These are phyloP conservation scores for Oenanthe sinensis DNA, from an alignment of 129 eudicot genomes.

Conservation along the genomic window DNA sequence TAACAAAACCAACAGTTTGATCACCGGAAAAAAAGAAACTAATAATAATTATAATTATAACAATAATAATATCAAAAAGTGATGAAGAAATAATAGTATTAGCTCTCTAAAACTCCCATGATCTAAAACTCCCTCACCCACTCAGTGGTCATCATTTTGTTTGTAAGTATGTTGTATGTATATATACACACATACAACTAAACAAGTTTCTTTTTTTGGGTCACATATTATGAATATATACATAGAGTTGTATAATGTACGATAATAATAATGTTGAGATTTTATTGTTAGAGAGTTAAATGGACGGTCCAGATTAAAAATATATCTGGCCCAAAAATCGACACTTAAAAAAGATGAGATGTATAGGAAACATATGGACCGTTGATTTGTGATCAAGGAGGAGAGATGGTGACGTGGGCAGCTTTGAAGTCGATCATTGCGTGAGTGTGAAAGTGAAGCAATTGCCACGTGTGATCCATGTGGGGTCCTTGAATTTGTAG, in stretches of 20 bases:
- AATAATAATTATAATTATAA: not conserved
- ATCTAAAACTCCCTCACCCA: not conserved
- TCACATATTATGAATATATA: not conserved
- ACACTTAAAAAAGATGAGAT: not conserved
- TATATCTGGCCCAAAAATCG: not conserved
- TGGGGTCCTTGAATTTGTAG: not conserved
- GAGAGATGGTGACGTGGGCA: not conserved
- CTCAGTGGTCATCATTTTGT: not conserved
- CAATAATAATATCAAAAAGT: not conserved
- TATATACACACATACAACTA: slow-evolving; percentile 1
- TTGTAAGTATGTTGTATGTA: not conserved
- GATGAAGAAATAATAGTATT: not conserved
- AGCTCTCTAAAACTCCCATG: not conserved
- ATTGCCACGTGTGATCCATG: not conserved
- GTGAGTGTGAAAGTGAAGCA: not conserved
- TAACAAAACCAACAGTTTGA: not conserved
- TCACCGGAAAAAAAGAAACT: not conserved
- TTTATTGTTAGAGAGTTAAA: not conserved
- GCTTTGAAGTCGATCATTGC: not conserved
- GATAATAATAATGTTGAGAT: not conserved
- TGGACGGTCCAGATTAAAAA: not conserved
- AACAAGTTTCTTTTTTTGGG: not conserved
- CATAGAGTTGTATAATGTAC: not conserved
- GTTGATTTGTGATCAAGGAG: not conserved
- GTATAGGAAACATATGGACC: not conserved